Percentiles rank a stretch among this genome's conserved stretches.
These are phyloP conservation scores for Bryoglossum gracile DNA, from an alignment of 495 filamentous ascomycete species.

Conservation along the genomic window DNA sequence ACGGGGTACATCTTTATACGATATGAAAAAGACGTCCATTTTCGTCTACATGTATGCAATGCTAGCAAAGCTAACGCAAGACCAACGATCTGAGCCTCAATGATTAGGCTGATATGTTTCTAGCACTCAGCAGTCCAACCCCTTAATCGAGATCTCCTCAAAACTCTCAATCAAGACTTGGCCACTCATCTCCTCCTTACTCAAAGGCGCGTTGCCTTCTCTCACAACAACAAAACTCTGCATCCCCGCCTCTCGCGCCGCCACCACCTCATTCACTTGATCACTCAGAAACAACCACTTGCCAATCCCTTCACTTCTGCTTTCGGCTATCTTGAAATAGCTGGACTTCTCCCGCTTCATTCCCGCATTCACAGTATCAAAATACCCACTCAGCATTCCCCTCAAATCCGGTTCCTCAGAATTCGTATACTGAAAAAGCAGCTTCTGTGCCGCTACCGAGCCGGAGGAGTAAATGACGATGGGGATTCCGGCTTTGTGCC, in stretches of 20 bases:
- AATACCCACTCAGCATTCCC: slow-evolving; percentile 48
- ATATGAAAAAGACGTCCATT: no score
- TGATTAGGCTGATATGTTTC: no score
- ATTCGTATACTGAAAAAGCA: slow-evolving; percentile 62
- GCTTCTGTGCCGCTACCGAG: slow-evolving; percentile 62
- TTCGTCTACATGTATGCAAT: no score
- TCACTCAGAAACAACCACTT: slow-evolving; percentile 65
- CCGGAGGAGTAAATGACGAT: slow-evolving; percentile 68
- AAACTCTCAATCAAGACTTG: slow-evolving; percentile 41
- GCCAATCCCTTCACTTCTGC: slow-evolving; percentile 29
- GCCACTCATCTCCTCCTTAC: slow-evolving; percentile 33
- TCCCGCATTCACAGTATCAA: slow-evolving; percentile 70
- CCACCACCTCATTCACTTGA: slow-evolving; percentile 60
- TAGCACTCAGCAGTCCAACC: not conserved
- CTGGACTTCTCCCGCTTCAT: slow-evolving; percentile 53
- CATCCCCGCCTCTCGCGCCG: slow-evolving; percentile 58
- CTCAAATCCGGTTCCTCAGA: slow-evolving; percentile 46
- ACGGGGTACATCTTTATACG: no score
- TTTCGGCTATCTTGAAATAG: slow-evolving; percentile 50
- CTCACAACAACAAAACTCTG: slow-evolving; percentile 51
- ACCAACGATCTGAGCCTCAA: no score
- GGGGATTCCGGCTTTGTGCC: slow-evolving; percentile 37
- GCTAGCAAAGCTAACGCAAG: no score
- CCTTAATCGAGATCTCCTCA: slow-evolving; percentile 24
- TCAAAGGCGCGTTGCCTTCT: slow-evolving; percentile 54